Evolutionary conservation across 169 alveolate genomes (phyloP), one percentile per base, ranked within the genome.

Genomic region (Cryptosporidium viatorum): DNA sequence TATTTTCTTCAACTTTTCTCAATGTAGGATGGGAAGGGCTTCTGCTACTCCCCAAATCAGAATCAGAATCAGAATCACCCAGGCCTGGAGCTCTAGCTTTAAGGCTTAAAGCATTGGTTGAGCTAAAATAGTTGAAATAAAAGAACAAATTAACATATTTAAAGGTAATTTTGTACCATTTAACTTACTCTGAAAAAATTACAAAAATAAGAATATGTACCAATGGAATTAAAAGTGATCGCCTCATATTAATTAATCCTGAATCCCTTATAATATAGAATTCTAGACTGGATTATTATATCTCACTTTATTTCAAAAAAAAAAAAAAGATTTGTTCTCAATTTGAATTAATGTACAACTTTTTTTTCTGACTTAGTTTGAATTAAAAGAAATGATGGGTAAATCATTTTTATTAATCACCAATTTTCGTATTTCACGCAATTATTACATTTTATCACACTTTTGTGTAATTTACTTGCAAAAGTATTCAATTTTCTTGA

Each of bases 391-490:
- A 48, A 16, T 59, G 41, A 23, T 31, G 1, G 6, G 1, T 31
- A 3, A 3, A 26, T 12, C 69, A 18, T n/a, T 14, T 59, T 59
- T 23, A 1, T 16, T 0, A 48, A 48, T 48, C 21, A 12, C n/a
- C n/a, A 48, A 59, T 9, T 59, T 31, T 10, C 31, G 69, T 31
- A 31, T 31, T 26, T 59, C 69, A 59, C 69, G 33, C 69, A 59
- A n/a, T 21, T 3, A 31, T 59, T n/a, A 3, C 18, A 31, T 21
- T 26, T 10, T 10, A 3, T 59, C 69, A 26, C 69, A 59, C 69
- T 59, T 26, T 59, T 59, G 69, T 59, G 69, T 31, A 59, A 59
- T 23, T 59, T 59, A 48, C 55, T 48, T 48, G 18, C 16, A 59
- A 59, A 9, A 1, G 9, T n/a, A 21, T 59, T 59, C 69, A 12